phyloP scores from a whole-genome alignment of 176 grass and related monocot genomes.

The Bromus sterilis region DNA sequence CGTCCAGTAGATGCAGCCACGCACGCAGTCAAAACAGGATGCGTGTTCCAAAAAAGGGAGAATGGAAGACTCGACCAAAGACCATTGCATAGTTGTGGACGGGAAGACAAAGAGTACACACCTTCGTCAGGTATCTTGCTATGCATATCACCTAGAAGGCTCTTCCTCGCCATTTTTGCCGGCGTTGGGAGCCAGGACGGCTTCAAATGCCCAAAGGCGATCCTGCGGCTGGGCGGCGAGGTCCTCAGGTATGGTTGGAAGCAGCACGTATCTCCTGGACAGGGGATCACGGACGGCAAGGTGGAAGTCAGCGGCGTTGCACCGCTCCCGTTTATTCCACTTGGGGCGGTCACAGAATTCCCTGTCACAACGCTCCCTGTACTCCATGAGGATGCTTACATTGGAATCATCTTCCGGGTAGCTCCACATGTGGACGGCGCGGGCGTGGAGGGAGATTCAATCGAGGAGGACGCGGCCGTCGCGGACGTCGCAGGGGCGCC shows the following conservation, averaged over 20 bases:
- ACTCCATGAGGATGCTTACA: not conserved
- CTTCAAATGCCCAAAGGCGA: not conserved
- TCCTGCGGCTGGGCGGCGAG: not conserved
- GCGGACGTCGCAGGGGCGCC: not conserved
- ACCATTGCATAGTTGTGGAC: not conserved
- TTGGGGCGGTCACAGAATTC: too few species aligned
- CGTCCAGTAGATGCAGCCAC: slow-evolving; percentile 3
- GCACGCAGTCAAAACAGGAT: not conserved
- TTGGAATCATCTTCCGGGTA: not conserved
- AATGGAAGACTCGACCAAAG: not conserved
- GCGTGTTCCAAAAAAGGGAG: not conserved
- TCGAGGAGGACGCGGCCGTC: slow-evolving; percentile 4
- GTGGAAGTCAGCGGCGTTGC: not conserved
- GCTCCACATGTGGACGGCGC: not conserved
- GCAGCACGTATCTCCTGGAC: not conserved
- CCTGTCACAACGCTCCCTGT: too few species aligned
- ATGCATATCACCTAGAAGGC: slow-evolving; percentile 11
- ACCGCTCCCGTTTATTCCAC: not conserved
- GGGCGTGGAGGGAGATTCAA: not conserved
- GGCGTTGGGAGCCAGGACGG: not conserved
- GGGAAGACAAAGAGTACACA: not conserved
- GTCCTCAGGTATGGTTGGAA: not conserved
- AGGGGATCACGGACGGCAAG: not conserved
- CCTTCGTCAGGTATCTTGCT: not conserved
- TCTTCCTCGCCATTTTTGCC: not conserved